These are phyloP conservation scores for Sequoia sempervirens DNA, from an alignment of 75 land plant genomes.

Conservation along the genomic window DNA sequence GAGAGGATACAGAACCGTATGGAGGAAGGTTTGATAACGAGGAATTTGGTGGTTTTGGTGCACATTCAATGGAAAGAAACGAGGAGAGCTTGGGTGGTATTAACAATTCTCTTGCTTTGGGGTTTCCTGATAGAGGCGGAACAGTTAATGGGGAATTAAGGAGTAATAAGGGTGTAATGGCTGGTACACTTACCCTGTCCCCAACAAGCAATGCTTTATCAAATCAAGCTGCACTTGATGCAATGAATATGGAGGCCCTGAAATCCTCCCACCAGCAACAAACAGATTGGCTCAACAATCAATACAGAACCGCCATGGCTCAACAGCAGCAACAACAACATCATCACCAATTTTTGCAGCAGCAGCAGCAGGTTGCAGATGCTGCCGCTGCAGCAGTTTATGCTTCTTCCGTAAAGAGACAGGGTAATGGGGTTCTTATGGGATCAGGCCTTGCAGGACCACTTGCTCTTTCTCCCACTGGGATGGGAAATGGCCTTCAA, in stretches of 20 bases:
- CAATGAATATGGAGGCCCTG: conserved; percentile 31
- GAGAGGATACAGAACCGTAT: conserved; percentile 43
- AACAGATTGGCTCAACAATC: conserved; percentile 12
- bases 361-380: conserved; percentile 11
- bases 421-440: conserved; percentile 16
- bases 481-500: conserved; percentile 9
- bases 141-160: conserved; percentile 18
- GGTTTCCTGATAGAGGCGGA: conserved; percentile 15
- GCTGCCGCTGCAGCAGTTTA: conserved; percentile 16
- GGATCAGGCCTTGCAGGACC: conserved; percentile 26
- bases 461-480: conserved; percentile 23
- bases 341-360: conserved; percentile 27
- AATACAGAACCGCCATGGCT: background rate
- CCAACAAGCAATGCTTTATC: conserved; percentile 26
- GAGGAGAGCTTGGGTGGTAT: background rate
- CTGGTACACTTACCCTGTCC: background rate
- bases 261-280: conserved; percentile 18
- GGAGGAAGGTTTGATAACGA: conserved; percentile 11
- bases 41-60: conserved; percentile 21
- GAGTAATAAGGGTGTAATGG: conserved; percentile 1
- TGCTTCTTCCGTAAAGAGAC: conserved; percentile 15
- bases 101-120: conserved; percentile 28
- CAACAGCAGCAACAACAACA: conserved; percentile 11
- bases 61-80: conserved; percentile 1
- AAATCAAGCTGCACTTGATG: conserved; percentile 22